Base-by-base conservation (phyloP, 805 yeast species). In the Yarrowia hollandica region DNA sequence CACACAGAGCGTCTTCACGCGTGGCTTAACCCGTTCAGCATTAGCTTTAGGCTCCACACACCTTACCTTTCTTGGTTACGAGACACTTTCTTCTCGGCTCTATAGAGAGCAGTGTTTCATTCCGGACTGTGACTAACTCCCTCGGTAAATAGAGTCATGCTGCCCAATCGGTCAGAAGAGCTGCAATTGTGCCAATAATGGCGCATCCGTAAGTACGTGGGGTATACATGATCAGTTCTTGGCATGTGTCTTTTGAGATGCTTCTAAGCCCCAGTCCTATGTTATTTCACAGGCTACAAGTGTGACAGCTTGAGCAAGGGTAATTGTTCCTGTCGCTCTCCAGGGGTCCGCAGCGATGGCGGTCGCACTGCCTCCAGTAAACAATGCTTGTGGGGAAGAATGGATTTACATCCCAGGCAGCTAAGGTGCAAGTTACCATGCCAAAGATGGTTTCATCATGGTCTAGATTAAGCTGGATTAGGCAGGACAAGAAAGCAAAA, bases 61-160 rank as follows among this genome's bases (percentile, higher is more conserved):
- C 23, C 50, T 42, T 42, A 26, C 50, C 50, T 42, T 26, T 42
- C 50, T 42, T 42, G 50, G 50, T 42, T 42, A 42, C 50, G 50
- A 42, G 50, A 42, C 23, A 42, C 50, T 42, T 19, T 42, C 33
- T n/a, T 42, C 34, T 26, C 50, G 34, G 33, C n/a, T 34, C 50
- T 18, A 42, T 22, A 42, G 34, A 42, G 50, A 42, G 50, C 50
- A 26, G 34, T 42, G 50, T 42, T 42, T 42, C 50, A 42, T 42
- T 42, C 50, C 34, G 26, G 34, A 18, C 12, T 2, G 50, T 42
- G 50, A 26, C 50, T 42, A 42, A 41, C 33, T 41, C 25, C 46
- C 46, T 25, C 21, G 31, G 46, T 25, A n/a, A n/a, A n/a, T 39
- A 15, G 46, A 31, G 31, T 25, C 30, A 14, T 25, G 46, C 46